A percentile compares a stretch with the other conserved stretches of the same genome.
These are phyloP conservation scores for Naumovozyma castellii DNA, from an alignment of 805 yeast genomes.

Conservation along the genomic window DNA sequence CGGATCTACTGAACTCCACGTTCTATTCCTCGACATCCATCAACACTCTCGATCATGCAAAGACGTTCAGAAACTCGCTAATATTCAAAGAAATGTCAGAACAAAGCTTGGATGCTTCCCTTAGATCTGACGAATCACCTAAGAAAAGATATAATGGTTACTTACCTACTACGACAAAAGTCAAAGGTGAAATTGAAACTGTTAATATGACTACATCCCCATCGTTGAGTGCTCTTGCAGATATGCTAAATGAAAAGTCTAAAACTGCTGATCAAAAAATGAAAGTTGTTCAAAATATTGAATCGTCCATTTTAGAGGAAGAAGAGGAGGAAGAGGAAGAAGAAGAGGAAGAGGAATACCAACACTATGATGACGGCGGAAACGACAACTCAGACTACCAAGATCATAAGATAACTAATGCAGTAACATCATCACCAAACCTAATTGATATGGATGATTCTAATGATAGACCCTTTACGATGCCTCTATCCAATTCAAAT, in stretches of 20 bases:
- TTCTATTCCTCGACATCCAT: slow-evolving; percentile 25
- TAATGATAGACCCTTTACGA: slow-evolving; percentile 8
- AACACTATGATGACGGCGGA: background rate
- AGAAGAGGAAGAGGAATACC: slow-evolving; percentile 1
- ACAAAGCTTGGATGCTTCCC: slow-evolving; percentile 5
- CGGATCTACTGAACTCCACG: slow-evolving; percentile 18
- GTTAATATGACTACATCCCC: slow-evolving; percentile 36
- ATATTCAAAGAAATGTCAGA: slow-evolving; percentile 22
- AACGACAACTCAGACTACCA: too few relatives aligned
- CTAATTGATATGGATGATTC: slow-evolving; percentile 30
- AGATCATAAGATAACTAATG: too few relatives aligned
- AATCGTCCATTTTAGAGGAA: slow-evolving; percentile 17
- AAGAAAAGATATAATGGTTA: background rate
- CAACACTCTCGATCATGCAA: slow-evolving; percentile 26
- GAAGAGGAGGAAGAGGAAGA: slow-evolving; percentile 13
- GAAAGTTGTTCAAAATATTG: slow-evolving; percentile 10
- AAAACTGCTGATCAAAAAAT: slow-evolving; percentile 23
- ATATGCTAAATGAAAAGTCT: slow-evolving; percentile 32
- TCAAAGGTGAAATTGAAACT: slow-evolving; percentile 15
- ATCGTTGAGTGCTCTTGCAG: slow-evolving; percentile 35
- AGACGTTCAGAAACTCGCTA: slow-evolving; percentile 28
- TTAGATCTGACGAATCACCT: background rate
- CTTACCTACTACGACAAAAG: background rate
- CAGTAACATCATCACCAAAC: slow-evolving; percentile 29
- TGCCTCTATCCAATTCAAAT: slow-evolving; percentile 1